These are phyloP conservation scores for Pisolithus orientalis DNA, from an alignment of 768 basidiomycete species.

Conservation along the genomic window DNA sequence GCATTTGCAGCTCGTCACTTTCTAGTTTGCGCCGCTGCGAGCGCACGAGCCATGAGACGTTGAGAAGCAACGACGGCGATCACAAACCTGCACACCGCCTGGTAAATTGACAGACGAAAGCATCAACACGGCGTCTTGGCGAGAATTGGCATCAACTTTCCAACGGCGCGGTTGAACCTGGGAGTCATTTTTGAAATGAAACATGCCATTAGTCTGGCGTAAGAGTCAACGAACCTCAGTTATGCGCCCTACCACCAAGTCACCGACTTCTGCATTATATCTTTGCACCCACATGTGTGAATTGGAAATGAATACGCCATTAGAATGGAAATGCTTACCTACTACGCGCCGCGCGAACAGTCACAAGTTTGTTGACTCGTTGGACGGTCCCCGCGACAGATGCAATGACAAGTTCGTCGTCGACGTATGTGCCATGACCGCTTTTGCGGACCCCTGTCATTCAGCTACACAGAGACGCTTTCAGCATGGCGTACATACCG, in stretches of 20 bases:
- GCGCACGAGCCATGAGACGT: conserved; percentile 4
- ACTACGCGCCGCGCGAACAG: conserved; percentile 79
- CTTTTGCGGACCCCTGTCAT: conserved; percentile 34
- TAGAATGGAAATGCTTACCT: conserved; percentile 46
- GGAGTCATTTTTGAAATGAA: not conserved
- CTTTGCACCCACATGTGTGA: conserved; percentile 43
- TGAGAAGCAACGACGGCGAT: not conserved
- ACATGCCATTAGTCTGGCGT: conserved; percentile 11
- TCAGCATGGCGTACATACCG: conserved; percentile 42
- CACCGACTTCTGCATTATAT: conserved; percentile 97
- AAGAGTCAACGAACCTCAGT: conserved; percentile 58
- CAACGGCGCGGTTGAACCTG: conserved; percentile 85
- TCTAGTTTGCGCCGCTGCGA: conserved; percentile 88
- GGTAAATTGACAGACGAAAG: conserved; percentile 96
- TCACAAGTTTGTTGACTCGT: conserved; percentile 92
- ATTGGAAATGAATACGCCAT: conserved; percentile 1
- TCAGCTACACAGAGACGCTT: not conserved
- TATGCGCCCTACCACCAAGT: conserved; percentile 94
- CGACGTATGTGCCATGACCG: conserved; percentile 96
- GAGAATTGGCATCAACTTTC: conserved; percentile 93
- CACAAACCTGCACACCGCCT: conserved; percentile 87
- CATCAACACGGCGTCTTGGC: conserved; percentile 95
- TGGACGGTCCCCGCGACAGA: conserved; percentile 90
- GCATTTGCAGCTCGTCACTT: conserved; percentile 98
- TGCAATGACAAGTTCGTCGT: conserved; percentile 81